Evolutionary conservation across 805 yeast genomes (phyloP).

Genomic region (Wickerhamomyces xylosicus): DNA sequence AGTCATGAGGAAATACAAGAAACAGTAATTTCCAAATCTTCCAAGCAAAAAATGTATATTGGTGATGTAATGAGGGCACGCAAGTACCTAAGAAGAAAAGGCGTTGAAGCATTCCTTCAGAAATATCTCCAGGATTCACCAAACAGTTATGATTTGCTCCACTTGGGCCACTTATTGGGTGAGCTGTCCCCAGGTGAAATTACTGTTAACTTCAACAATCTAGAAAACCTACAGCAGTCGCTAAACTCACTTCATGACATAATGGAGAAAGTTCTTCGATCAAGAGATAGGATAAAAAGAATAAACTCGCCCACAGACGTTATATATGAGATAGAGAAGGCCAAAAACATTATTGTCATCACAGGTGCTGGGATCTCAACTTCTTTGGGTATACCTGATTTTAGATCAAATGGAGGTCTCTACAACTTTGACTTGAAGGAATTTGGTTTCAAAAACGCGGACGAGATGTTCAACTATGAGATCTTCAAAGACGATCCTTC

Average conservation of each 20-base stretch:
- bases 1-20: too few species aligned
- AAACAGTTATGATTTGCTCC: slow-evolving; percentile 43
- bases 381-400: slow-evolving; percentile 84
- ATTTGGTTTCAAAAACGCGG: slow-evolving; percentile 71
- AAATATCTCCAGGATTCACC: slow-evolving; percentile 53
- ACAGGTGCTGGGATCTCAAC: slow-evolving; percentile 96
- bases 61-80: slow-evolving; percentile 26
- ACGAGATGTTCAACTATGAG: slow-evolving; percentile 72
- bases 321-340: slow-evolving; percentile 37
- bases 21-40: too few species aligned
- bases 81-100: slow-evolving; percentile 45
- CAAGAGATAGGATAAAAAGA: slow-evolving; percentile 43
- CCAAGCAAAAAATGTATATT: not conserved
- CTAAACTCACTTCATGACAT: slow-evolving; percentile 50
- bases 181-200: slow-evolving; percentile 34
- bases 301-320: slow-evolving; percentile 53
- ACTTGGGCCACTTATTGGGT: slow-evolving; percentile 55
- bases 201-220: slow-evolving; percentile 29
- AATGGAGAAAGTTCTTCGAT: slow-evolving; percentile 47
- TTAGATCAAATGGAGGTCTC: slow-evolving; percentile 81
- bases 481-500: slow-evolving; percentile 69
- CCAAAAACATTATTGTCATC: slow-evolving; percentile 57
- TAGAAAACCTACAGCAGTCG: slow-evolving; percentile 34
- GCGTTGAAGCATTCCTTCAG: slow-evolving; percentile 49
- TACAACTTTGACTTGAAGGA: slow-evolving; percentile 58